These are phyloP conservation scores for Polygonum aviculare DNA, from an alignment of 148 eudicot species.

Conservation along the genomic window DNA sequence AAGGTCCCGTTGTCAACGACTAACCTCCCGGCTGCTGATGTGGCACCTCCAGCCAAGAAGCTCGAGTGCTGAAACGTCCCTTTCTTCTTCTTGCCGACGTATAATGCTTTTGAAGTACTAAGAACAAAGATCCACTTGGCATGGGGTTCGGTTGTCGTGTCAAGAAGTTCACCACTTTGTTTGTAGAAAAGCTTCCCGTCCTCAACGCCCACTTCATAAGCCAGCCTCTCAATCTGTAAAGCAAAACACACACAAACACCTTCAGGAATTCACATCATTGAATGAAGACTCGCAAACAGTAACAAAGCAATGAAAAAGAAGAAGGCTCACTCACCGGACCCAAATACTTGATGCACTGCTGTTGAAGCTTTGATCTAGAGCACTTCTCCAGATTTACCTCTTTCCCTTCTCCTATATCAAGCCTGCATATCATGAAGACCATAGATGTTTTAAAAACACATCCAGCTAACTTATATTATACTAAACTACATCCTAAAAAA, in stretches of 20 bases:
- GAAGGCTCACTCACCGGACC: conserved; percentile 45
- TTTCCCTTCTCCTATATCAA: conserved; percentile 64
- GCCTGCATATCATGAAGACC: conserved; percentile 31
- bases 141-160: conserved; percentile 50
- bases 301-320: conserved; percentile 13
- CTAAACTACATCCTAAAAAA: not conserved
- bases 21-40: conserved; percentile 93
- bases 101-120: conserved; percentile 70
- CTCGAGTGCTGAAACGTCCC: conserved; percentile 97
- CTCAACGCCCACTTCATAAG: conserved; percentile 70
- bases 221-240: conserved; percentile 71
- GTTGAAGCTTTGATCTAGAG: conserved; percentile 47
- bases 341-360: conserved; percentile 65
- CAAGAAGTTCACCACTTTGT: conserved; percentile 50
- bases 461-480: not conserved
- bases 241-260: not conserved
- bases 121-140: conserved; percentile 94
- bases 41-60: conserved; percentile 98
- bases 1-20: conserved; percentile 65
- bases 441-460: not conserved
- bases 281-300: not conserved
- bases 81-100: conserved; percentile 83
- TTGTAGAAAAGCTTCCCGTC: conserved; percentile 55
- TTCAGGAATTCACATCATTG: not conserved
- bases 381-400: conserved; percentile 47